Evolutionary conservation across 768 basidiomycete genomes (phyloP), one percentile per base, ranked within the genome.

Genomic region (Epithele typhae): DNA sequence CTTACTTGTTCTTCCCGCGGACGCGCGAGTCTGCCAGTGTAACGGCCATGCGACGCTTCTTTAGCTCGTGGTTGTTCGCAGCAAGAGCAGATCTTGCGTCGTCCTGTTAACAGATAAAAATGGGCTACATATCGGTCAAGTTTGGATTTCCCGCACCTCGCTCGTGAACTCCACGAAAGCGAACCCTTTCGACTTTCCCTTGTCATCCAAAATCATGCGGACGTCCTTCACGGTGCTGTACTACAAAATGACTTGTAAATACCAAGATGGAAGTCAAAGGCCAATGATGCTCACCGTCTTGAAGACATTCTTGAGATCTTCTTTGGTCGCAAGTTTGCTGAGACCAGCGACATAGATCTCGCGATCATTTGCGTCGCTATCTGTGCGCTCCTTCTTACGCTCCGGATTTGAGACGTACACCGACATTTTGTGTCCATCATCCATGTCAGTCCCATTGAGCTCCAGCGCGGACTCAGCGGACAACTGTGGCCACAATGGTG

Each of bases 371-470:
- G 89, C 87, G 57, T 85, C 81, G 15, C 82, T 84, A 59, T 98
- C 96, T 0, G 87, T 87, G n/a, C 96, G 75, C 52, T 87, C 84
- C 58, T 94, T 89, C 69, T 78, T 95, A 6, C 87, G 76, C 60
- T 85, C 83, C 0, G 96, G 96, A 61, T 97, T 89, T 1, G 95
- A 97, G 10, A 97, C 79, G 41, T 79, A 77, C 12, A 97, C 95
- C 19, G 74, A 85, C 45, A 99, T 63, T 3, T 70, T 64, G 43
- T 82, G 74, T 32, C 78, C 82, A 1, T 82, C 74, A 54, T 84
- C 83, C 6, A 92, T 70, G 57, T 94, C 85, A 17, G 69, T 77
- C 3, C 83, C 84, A 58, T 97, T 81, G 12, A 96, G 70, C 51
- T 82, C 79, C n/a, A 96, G 71, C 0, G 94, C 87, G 22, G 72